phyloP scores from a whole-genome alignment of 2,329 filamentous ascomycete species.

The Juglanconis sp. region DNA sequence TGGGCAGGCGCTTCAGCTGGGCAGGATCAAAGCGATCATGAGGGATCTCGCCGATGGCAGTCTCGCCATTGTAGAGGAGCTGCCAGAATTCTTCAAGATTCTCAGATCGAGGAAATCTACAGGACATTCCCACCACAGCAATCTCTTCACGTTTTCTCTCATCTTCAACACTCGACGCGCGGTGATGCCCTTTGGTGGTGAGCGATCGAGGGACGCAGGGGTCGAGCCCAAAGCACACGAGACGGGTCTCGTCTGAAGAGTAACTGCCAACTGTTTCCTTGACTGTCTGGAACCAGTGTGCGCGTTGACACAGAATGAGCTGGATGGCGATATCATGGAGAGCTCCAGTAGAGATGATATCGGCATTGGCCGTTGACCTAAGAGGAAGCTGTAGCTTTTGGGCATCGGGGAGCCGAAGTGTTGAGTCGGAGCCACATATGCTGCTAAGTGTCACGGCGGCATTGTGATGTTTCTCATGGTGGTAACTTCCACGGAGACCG shows the following conservation, averaged over 20 bases:
- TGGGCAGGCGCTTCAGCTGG: neutral
- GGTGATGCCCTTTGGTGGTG: neutral
- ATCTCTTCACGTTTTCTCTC: slow-evolving; percentile 16
- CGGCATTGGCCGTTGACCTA: slow-evolving; percentile 13
- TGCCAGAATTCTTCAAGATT: slow-evolving; percentile 32
- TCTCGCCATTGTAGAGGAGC: slow-evolving; percentile 24
- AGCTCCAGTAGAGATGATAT: neutral
- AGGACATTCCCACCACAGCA: slow-evolving; percentile 36
- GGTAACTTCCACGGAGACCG: slow-evolving; percentile 11
- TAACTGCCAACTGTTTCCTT: too few relatives aligned
- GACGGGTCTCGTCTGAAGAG: neutral
- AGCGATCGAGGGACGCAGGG: neutral
- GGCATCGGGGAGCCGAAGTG: slow-evolving; percentile 8
- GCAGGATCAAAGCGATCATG: neutral
- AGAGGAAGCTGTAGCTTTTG: slow-evolving; percentile 7
- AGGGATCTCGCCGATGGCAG: neutral
- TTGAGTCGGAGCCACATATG: neutral
- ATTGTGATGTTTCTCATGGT: slow-evolving; percentile 2
- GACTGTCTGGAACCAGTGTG: slow-evolving; percentile 14
- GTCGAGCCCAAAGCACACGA: slow-evolving; percentile 3
- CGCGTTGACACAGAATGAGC: slow-evolving; percentile 5
- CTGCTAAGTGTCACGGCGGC: too few relatives aligned
- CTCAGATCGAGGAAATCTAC: slow-evolving; percentile 32
- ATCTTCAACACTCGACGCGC: neutral
- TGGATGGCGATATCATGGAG: slow-evolving; percentile 14